A percentile compares a stretch with the other conserved stretches of the same genome.
Evolutionary conservation across 1,284 basidiomycete genomes (phyloP).

Genomic region (Mycena sp.): DNA sequence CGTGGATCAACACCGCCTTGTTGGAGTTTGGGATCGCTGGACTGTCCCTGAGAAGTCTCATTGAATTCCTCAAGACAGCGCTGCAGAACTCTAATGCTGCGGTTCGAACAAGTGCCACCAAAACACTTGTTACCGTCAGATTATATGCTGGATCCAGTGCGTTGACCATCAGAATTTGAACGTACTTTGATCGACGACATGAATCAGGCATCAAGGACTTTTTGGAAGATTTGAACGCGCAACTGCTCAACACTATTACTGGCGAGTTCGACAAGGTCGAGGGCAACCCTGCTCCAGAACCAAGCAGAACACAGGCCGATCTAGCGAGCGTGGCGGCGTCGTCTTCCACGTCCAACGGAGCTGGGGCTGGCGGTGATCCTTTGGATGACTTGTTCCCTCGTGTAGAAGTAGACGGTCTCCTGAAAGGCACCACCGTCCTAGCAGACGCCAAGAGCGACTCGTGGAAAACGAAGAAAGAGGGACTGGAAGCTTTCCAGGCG

Average conservation of each 20-base stretch:
- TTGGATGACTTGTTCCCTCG: conserved; percentile 95
- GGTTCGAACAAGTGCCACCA: conserved; percentile 96
- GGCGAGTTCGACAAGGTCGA: conserved; percentile 96
- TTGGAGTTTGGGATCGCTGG: conserved; percentile 95
- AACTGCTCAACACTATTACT: conserved; percentile 91
- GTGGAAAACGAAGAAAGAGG: conserved; percentile 98
- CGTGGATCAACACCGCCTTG: conserved; percentile 90
- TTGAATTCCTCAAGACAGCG: conserved; percentile 90
- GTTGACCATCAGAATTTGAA: conserved; percentile 43
- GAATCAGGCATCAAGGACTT: conserved; percentile 87
- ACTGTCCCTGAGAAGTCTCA: conserved; percentile 85
- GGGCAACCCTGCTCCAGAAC: conserved; percentile 82
- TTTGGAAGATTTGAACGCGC: conserved; percentile 94
- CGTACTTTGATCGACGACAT: conserved; percentile 1
- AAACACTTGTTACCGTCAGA: conserved; percentile 91
- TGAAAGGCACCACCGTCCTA: conserved; percentile 88
- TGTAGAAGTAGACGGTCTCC: conserved; percentile 90
- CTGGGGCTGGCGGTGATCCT: conserved; percentile 66
- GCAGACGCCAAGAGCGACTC: conserved; percentile 90
- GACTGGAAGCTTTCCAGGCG: conserved; percentile 86
- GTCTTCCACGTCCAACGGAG: conserved; percentile 49
- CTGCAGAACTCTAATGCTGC: conserved; percentile 95
- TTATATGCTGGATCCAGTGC: conserved; percentile 91
- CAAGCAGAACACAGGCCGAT: conserved; percentile 83
- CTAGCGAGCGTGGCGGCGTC: conserved; percentile 61